Evolutionary conservation across 257 asterid species (phyloP), one percentile per base, ranked within the genome.

Genomic region (Forsythia suspensa): DNA sequence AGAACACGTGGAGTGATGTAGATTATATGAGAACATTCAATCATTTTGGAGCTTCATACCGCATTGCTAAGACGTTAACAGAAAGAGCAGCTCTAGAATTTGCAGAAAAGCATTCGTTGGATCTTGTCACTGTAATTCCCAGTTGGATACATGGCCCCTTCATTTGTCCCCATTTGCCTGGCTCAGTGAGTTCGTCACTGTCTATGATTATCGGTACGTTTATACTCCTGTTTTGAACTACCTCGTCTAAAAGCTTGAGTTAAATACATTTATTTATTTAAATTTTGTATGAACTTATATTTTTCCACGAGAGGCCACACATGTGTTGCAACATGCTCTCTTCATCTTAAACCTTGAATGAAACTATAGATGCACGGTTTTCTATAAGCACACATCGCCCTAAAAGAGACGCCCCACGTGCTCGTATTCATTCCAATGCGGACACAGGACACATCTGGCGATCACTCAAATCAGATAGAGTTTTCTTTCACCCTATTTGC

Each of bases 41-140:
- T 0, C 0, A 11, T 0, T 37, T 3, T 0, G 82, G 79, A 21
- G 83, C 34, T 70, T 34, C 87, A 4, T 89, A 90, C 66, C 16
- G 69, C 13, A 82, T 86, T 59, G 75, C 87, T 73, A 92, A 92
- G 86, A 84, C 88, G 0, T 8, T 83, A 0, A 80, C 89, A 0
- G 97, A 92, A 65, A 85, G 81, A 76, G 91, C 92, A 10, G 90
- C 80, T 79, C 77, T 92, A 8, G 94, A 89, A 13, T 90, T 85
- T 71, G 88, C 85, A 1, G 89, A 85, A 15, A 84, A 85, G 78
- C 88, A 81, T 65, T 81, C 80, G 8, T 38, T 92, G 24, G 89
- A 88, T 43, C 68, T 92, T 69, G 89, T 92, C 15, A 81, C 86
- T 2, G 63, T 88, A 51, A 71, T 88, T 73, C 92, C 95, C 13